A percentile compares a stretch with the other conserved stretches of the same genome.
Conservation (phyloP, 225 moss, liverwort and hornwort species). For the Polytrichum formosum region DNA sequence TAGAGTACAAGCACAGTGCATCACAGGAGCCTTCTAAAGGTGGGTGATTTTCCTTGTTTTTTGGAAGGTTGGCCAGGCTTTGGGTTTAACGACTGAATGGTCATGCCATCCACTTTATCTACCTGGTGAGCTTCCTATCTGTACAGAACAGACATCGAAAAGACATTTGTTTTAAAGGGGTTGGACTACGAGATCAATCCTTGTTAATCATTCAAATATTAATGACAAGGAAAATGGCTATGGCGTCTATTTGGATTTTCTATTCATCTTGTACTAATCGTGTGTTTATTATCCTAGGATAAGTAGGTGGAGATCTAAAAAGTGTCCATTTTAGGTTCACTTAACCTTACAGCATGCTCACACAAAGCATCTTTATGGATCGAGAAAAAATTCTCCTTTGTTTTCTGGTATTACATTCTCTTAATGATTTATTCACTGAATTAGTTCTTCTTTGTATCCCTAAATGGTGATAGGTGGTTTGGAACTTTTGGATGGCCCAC, state of each 20-base stretch:
- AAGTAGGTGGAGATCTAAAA: no score
- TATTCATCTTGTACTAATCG: no score
- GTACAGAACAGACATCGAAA: neutral
- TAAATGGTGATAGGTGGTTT: slow-evolving; percentile 57
- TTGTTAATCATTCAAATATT: no score
- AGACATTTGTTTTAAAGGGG: no score
- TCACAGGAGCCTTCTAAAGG: neutral
- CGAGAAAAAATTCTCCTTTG: neutral
- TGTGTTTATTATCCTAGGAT: no score
- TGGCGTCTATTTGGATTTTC: no score
- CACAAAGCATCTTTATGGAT: no score
- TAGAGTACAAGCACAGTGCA: no score
- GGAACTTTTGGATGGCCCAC: slow-evolving; percentile 77
- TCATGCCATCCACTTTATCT: slow-evolving; percentile 70
- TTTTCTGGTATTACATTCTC: neutral
- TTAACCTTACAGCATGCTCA: no score
- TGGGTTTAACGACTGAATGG: slow-evolving; percentile 82
- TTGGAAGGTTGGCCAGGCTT: slow-evolving; percentile 84
- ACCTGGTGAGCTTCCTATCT: slow-evolving; percentile 48
- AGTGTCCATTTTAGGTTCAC: no score
- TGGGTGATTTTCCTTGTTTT: neutral
- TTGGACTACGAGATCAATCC: no score
- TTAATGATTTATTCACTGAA: neutral
- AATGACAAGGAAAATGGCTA: no score
- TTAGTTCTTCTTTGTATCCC: neutral